Base-by-base conservation (phyloP, 768 basidiomycete genomes). In the Neoboletus magnificus region DNA sequence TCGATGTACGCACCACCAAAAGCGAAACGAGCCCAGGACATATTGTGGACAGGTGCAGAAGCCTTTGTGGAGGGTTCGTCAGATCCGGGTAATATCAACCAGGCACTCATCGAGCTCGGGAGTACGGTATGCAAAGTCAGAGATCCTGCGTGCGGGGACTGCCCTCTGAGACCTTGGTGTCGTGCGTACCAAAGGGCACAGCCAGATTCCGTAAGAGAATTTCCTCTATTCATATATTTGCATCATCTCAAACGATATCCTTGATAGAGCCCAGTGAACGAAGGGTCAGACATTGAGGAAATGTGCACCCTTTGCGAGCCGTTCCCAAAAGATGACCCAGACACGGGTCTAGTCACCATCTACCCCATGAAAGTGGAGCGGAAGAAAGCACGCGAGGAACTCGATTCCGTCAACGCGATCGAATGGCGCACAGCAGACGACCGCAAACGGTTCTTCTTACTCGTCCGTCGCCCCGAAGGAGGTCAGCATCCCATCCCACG, bases 41-140 rank as follows among this genome's bases (percentile, higher is more conserved):
- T 89, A 50, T 74, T 98, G n/a, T 97, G 94, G 94, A 71, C 77
- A 5, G 86, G 82, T 5, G 94, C 94, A 1, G 77, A 77, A 39
- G 77, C 76, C 3, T 79, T 97, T 68, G 87, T 97, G 11, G 71
- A 82, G 39, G 75, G 59, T 13, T 66, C 76, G 0, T 62, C 80
- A 33, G 69, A 79, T 58, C 82, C 93, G 0, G 92, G 93, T 18
- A 91, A 95, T 67, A 78, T 94, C 59, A 96, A 96, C 65, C 89
- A 97, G 73, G 93, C 91, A 15, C 77, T 98, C 48, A 98, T 98
- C 69, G 95, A 98, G 67, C 83, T 98, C 8, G 95, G 95, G 47
- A 91, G 90, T 67, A 96, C 93, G 4, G 82, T 97, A 3, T 98
- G 95, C 75, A 93, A 88, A 70, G 86, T 90, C 40, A 85, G 83